A percentile compares a stretch with the other conserved stretches of the same genome.
Conservation (phyloP, 345 rosid genomes). For the Cardamine occulta region DNA sequence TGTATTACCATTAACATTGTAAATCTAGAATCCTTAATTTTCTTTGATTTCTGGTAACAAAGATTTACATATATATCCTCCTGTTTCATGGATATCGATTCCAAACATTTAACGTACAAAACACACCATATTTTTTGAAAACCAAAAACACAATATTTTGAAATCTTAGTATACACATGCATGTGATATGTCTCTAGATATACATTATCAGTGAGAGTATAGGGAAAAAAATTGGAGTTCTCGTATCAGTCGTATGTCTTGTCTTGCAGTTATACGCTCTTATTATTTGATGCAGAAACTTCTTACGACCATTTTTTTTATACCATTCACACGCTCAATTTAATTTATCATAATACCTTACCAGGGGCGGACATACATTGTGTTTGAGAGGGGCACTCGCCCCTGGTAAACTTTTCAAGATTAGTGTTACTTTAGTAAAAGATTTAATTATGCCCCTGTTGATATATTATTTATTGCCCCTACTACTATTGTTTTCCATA, state of each 20-base stretch:
- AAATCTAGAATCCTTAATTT: background rate
- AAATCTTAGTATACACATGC: background rate
- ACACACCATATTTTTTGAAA: background rate
- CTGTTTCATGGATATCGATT: background rate
- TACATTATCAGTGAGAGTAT: background rate
- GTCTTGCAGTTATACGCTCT: too few relatives aligned
- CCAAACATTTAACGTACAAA: background rate
- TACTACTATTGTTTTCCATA: too few relatives aligned
- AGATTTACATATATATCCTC: background rate
- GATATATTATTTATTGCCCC: too few relatives aligned
- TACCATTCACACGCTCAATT: background rate
- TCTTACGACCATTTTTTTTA: background rate
- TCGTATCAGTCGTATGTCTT: background rate
- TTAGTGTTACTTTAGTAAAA: too few relatives aligned
- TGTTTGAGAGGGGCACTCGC: too few relatives aligned
- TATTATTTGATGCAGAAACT: background rate
- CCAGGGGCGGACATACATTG: too few relatives aligned
- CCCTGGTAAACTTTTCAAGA: too few relatives aligned
- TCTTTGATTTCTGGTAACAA: background rate
- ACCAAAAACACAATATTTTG: too few relatives aligned
- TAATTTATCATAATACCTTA: background rate
- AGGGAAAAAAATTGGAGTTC: background rate
- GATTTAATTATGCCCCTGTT: too few relatives aligned
- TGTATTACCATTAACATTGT: background rate
- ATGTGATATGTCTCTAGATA: background rate